Conservation (phyloP, 495 filamentous ascomycete species). For the Daldinia loculata region DNA sequence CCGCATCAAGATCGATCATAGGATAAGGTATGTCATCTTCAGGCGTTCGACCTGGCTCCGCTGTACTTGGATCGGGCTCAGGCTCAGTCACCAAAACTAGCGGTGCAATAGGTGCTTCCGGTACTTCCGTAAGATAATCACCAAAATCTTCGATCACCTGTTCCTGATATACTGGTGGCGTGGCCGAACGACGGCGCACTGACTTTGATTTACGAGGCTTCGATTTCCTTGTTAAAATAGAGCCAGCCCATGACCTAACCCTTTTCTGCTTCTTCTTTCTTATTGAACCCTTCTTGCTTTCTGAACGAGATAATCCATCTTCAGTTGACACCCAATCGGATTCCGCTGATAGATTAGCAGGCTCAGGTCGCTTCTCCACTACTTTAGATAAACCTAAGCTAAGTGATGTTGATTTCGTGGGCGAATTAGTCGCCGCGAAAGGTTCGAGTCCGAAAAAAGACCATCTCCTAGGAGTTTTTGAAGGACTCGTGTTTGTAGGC, state of each 20-base stretch:
- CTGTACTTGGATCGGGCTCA: slow-evolving; percentile 29
- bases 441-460: slow-evolving; percentile 64
- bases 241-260: slow-evolving; percentile 82
- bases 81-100: slow-evolving; percentile 40
- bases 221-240: slow-evolving; percentile 75
- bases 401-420: slow-evolving; percentile 50
- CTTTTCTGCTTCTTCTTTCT: slow-evolving; percentile 75
- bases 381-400: slow-evolving; percentile 51
- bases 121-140: slow-evolving; percentile 27
- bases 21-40: slow-evolving; percentile 73
- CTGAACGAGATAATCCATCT: slow-evolving; percentile 7
- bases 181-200: slow-evolving; percentile 48
- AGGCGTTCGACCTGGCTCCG: slow-evolving; percentile 12
- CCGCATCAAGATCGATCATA: slow-evolving; percentile 94
- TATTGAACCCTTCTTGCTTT: slow-evolving; percentile 57
- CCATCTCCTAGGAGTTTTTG: slow-evolving; percentile 60
- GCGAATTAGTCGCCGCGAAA: slow-evolving; percentile 50
- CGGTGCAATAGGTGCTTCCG: slow-evolving; percentile 42
- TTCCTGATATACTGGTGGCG: slow-evolving; percentile 47
- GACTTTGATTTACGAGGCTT: slow-evolving; percentile 55
- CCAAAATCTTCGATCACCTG: slow-evolving; percentile 34
- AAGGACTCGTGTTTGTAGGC: slow-evolving; percentile 55
- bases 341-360: slow-evolving; percentile 25
- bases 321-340: slow-evolving; percentile 8
- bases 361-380: slow-evolving; percentile 34